Percentiles rank a stretch among this genome's conserved stretches.
These are phyloP conservation scores for Kurtzmaniella quercitrusa DNA, from an alignment of 1,139 yeast genomes.

Conservation along the genomic window DNA sequence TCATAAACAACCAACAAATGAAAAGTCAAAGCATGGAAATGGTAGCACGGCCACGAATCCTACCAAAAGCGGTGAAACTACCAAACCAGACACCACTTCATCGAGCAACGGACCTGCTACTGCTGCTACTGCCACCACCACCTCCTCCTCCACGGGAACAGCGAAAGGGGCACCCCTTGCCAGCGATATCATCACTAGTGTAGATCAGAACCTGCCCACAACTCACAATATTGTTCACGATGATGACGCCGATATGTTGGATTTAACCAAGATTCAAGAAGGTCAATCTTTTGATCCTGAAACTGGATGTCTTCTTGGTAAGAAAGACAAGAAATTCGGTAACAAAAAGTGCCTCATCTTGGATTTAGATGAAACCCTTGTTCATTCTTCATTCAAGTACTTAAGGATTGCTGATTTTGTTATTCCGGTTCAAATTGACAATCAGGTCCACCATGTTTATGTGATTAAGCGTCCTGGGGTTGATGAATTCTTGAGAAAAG, in stretches of 20 bases:
- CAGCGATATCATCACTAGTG: slow-evolving; percentile 3
- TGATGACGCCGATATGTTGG: slow-evolving; percentile 36
- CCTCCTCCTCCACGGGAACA: too few relatives aligned
- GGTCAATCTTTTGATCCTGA: slow-evolving; percentile 59
- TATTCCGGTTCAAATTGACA: slow-evolving; percentile 80
- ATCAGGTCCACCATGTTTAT: slow-evolving; percentile 87
- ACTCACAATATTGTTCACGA: slow-evolving; percentile 12
- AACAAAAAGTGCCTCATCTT: slow-evolving; percentile 82
- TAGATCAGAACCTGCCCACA: slow-evolving; percentile 7
- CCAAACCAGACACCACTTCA: too few relatives aligned
- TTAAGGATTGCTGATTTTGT: slow-evolving; percentile 92
- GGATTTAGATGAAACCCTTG: slow-evolving; percentile 94
- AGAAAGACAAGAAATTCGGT: slow-evolving; percentile 26
- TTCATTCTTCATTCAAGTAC: slow-evolving; percentile 91
- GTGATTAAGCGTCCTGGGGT: slow-evolving; percentile 98
- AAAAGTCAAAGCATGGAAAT: neutral
- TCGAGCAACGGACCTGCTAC: neutral
- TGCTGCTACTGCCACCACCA: neutral
- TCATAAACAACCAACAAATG: neutral
- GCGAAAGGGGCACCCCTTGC: neutral
- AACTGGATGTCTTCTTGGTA: slow-evolving; percentile 63
- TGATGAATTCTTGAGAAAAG: slow-evolving; percentile 80
- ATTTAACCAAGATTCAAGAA: slow-evolving; percentile 58
- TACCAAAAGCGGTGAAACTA: neutral
- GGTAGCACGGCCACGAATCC: neutral